These are phyloP conservation scores for Chaetomium globosum DNA, from an alignment of 2,329 filamentous ascomycete genomes.

Conservation along the genomic window DNA sequence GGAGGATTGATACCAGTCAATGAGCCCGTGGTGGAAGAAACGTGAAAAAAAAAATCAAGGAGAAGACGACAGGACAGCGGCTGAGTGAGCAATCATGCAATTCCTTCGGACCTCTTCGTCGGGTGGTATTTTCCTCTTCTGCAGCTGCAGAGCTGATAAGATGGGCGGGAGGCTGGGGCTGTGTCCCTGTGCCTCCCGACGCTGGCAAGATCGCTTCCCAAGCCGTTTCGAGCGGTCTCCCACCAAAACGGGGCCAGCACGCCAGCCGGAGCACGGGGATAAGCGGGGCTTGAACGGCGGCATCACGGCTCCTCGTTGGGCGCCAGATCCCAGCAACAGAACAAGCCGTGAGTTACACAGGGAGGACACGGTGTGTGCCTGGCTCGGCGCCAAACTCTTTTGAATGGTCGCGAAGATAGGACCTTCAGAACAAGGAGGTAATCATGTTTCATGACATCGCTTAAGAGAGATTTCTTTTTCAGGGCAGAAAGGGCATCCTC, in stretches of 20 bases:
- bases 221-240: slow-evolving; percentile 9
- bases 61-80: neutral
- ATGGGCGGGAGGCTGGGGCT: slow-evolving; percentile 20
- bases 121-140: neutral
- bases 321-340: neutral
- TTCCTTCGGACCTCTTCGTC: neutral
- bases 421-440: neutral
- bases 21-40: neutral
- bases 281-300: neutral
- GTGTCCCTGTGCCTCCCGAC: slow-evolving; percentile 20
- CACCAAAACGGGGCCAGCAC: neutral
- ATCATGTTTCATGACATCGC: slow-evolving; percentile 1
- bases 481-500: neutral
- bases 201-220: slow-evolving; percentile 3
- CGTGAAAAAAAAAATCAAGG: neutral
- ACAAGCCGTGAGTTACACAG: slow-evolving; percentile 4
- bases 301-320: neutral
- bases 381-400: neutral
- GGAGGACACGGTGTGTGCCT: neutral
- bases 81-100: neutral
- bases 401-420: neutral
- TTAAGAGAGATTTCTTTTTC: neutral
- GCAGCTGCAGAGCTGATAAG: slow-evolving; percentile 4
- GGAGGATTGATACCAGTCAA: slow-evolving; percentile 9
- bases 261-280: slow-evolving; percentile 4